phyloP scores from a whole-genome alignment of 2,329 filamentous ascomycete genomes.

The Leptographium galeiforme region DNA sequence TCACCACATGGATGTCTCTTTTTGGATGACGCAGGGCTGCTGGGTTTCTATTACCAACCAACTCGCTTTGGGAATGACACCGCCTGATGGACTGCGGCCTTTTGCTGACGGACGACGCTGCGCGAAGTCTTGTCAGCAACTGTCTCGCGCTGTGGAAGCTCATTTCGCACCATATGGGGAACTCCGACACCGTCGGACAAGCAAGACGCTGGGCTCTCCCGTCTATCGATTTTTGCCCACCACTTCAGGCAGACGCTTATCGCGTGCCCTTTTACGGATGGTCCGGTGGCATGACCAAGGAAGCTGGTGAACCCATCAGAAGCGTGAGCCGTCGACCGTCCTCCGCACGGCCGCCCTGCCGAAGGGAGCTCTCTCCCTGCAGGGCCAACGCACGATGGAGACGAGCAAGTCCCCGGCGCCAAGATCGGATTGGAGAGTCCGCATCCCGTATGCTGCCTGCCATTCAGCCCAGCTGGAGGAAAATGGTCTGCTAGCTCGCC shows the following conservation, averaged over 20 bases:
- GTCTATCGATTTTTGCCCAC: neutral
- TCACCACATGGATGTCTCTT: neutral
- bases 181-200: slow-evolving; percentile 12
- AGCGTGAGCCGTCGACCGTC: no score
- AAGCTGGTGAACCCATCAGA: no score
- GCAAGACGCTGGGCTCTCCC: neutral
- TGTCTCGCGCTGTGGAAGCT: slow-evolving; percentile 9
- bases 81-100: no score
- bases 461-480: neutral
- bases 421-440: neutral
- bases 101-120: no score
- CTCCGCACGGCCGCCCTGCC: no score
- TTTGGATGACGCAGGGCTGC: neutral
- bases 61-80: neutral
- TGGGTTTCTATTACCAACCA: neutral
- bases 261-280: no score
- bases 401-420: neutral
- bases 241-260: no score
- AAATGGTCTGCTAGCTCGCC: neutral
- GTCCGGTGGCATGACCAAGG: no score
- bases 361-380: neutral
- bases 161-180: slow-evolving; percentile 14
- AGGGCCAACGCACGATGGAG: neutral
- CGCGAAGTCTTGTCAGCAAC: no score
- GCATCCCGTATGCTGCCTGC: neutral